phyloP scores from a whole-genome alignment of 208 protist species.

The Trypanosoma rangeli region DNA sequence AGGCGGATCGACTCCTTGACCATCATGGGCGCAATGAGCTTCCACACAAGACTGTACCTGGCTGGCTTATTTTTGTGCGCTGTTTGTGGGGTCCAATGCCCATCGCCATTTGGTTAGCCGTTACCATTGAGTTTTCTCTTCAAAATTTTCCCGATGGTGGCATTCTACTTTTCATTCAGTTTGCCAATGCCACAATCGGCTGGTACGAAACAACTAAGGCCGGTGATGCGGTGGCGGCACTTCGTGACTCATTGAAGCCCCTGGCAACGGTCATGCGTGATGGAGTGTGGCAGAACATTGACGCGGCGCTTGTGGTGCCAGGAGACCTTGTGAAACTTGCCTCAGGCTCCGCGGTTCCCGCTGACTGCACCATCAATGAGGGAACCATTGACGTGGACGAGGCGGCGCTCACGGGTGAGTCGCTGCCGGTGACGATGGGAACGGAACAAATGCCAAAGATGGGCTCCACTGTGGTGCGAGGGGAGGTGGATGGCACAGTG shows the following conservation, averaged over 20 bases:
- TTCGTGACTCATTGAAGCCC: slow-evolving; percentile 89
- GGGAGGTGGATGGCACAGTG: slow-evolving; percentile 75
- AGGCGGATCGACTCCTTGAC: slow-evolving; percentile 65
- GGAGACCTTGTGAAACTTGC: slow-evolving; percentile 93
- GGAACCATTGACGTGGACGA: slow-evolving; percentile 93
- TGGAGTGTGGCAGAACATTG: slow-evolving; percentile 79
- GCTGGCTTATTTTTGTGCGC: slow-evolving; percentile 78
- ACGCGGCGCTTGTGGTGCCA: slow-evolving; percentile 86
- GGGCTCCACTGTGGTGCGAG: slow-evolving; percentile 86
- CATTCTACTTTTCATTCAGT: slow-evolving; percentile 84
- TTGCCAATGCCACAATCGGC: slow-evolving; percentile 80
- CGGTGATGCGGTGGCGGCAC: slow-evolving; percentile 90
- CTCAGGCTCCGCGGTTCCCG: slow-evolving; percentile 90
- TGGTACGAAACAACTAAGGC: slow-evolving; percentile 94
- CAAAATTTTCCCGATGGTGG: slow-evolving; percentile 85
- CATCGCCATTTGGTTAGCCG: slow-evolving; percentile 86
- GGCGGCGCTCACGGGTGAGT: slow-evolving; percentile 95
- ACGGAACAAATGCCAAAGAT: slow-evolving; percentile 89
- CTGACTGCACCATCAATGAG: slow-evolving; percentile 90
- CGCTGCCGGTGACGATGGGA: slow-evolving; percentile 91
- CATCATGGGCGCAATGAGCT: slow-evolving; percentile 78
- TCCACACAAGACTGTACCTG: slow-evolving; percentile 71
- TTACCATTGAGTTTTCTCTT: slow-evolving; percentile 88
- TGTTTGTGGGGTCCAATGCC: slow-evolving; percentile 88
- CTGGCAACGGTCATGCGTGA: slow-evolving; percentile 81